These are phyloP conservation scores for Trichoderma breve DNA, from an alignment of 2,329 filamentous ascomycete species.

Conservation along the genomic window DNA sequence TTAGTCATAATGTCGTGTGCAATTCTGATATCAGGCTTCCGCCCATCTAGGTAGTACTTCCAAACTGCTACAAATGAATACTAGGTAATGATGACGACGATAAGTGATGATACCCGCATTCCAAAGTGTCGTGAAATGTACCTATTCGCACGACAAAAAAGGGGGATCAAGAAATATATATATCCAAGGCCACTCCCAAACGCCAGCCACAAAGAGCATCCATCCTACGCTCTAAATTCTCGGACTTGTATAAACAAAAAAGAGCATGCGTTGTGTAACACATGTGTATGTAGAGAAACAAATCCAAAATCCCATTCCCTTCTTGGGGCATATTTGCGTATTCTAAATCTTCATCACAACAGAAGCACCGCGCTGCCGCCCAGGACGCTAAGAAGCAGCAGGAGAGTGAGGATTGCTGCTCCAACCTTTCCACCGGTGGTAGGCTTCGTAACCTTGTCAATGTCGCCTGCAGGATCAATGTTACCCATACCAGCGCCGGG, in stretches of 20 bases:
- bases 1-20: conserved; percentile 19
- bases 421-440: conserved; percentile 52
- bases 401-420: conserved; percentile 54
- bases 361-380: conserved; percentile 51
- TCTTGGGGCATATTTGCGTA: background rate
- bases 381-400: conserved; percentile 48
- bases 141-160: conserved; percentile 1
- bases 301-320: background rate
- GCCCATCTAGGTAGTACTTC: conserved; percentile 4
- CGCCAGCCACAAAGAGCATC: conserved; percentile 14
- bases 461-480: conserved; percentile 30
- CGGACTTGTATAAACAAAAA: background rate
- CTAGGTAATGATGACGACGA: conserved; percentile 10
- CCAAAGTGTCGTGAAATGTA: background rate
- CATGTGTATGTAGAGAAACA: conserved; percentile 9
- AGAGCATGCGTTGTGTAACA: background rate
- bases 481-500: conserved; percentile 43
- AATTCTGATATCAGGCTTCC: conserved; percentile 18
- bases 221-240: conserved; percentile 10
- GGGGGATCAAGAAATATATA: conserved; percentile 6
- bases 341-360: conserved; percentile 28
- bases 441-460: conserved; percentile 36
- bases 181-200: conserved; percentile 14
- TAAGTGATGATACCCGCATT: conserved; percentile 1
- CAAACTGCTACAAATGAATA: conserved; percentile 18